Conservation (phyloP, 768 basidiomycete species). For the Sporobolomyces phaffii region DNA sequence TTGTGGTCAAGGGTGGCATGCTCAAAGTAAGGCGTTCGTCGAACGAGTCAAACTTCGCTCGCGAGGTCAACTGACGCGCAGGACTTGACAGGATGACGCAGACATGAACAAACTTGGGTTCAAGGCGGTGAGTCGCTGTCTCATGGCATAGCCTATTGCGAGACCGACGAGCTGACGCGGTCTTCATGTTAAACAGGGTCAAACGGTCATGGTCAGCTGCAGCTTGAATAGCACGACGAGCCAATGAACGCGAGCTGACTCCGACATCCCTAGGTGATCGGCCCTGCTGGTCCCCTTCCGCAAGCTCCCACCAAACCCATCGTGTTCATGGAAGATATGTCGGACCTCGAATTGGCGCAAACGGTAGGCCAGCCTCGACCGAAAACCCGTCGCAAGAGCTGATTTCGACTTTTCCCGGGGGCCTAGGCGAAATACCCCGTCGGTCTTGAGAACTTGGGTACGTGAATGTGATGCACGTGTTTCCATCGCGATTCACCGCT, state of each 20-base stretch:
- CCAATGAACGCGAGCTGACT: not conserved
- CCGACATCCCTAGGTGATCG: conserved; percentile 56
- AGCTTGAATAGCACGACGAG: too few species aligned
- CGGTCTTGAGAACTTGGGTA: conserved; percentile 61
- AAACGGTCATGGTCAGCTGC: conserved; percentile 64
- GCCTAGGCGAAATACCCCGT: conserved; percentile 68
- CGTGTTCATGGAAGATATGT: conserved; percentile 90
- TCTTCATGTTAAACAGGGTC: conserved; percentile 55
- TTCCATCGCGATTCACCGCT: too few species aligned
- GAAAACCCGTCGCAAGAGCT: too few species aligned
- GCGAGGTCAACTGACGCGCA: not conserved
- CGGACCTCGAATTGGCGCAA: conserved; percentile 69
- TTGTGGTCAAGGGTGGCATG: conserved; percentile 77
- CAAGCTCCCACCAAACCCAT: conserved; percentile 72
- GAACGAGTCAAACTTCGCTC: not conserved
- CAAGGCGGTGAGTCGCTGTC: conserved; percentile 62
- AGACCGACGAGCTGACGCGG: not conserved
- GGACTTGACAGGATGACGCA: conserved; percentile 63
- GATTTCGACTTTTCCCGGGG: not conserved
- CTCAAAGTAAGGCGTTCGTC: conserved; percentile 10
- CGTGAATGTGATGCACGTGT: not conserved
- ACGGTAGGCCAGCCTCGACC: too few species aligned
- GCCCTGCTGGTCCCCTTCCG: conserved; percentile 84
- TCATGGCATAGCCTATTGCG: conserved; percentile 3
- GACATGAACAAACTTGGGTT: conserved; percentile 76